phyloP scores from a whole-genome alignment of 305 asterid species.

The Fraxinus latifolia region DNA sequence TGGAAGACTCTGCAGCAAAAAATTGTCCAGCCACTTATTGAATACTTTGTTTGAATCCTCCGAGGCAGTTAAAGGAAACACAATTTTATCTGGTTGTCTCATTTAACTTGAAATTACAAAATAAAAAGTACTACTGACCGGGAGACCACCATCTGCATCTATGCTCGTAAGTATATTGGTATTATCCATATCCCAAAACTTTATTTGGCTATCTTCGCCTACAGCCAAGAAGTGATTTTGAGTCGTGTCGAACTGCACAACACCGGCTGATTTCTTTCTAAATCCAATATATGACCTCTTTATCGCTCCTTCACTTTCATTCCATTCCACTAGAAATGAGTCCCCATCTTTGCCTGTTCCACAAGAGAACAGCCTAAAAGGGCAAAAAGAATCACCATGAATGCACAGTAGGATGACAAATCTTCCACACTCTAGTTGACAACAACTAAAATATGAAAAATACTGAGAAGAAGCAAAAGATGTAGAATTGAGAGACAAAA shows the following conservation, averaged over 20 bases:
- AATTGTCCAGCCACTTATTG: constrained; percentile 19
- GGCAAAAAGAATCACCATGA: constrained; percentile 17
- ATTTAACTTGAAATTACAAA: constrained; percentile 10
- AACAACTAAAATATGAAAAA: not conserved
- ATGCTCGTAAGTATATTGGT: constrained; percentile 41
- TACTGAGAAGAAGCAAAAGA: not conserved
- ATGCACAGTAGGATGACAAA: constrained; percentile 10
- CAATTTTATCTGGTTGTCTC: not conserved
- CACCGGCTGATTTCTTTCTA: constrained; percentile 60
- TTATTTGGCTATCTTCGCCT: constrained; percentile 75
- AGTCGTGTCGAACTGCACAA: constrained; percentile 79
- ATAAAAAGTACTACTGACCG: constrained; percentile 42
- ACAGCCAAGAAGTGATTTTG: constrained; percentile 77
- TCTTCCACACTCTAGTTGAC: not conserved
- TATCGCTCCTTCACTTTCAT: constrained; percentile 87
- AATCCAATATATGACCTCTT: constrained; percentile 66
- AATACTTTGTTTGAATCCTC: constrained; percentile 3
- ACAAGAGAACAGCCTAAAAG: constrained; percentile 73
- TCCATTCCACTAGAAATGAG: constrained; percentile 79
- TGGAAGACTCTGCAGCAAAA: constrained; percentile 67
- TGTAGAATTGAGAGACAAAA: constrained; percentile 9
- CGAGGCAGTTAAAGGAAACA: not conserved
- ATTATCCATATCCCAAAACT: constrained; percentile 90
- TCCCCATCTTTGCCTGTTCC: constrained; percentile 91
- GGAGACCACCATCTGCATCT: constrained; percentile 79